Percentiles rank a stretch among this genome's conserved stretches.
phyloP scores from a whole-genome alignment of 1,139 yeast genomes.

The Protomyces lactucae-debilis region DNA sequence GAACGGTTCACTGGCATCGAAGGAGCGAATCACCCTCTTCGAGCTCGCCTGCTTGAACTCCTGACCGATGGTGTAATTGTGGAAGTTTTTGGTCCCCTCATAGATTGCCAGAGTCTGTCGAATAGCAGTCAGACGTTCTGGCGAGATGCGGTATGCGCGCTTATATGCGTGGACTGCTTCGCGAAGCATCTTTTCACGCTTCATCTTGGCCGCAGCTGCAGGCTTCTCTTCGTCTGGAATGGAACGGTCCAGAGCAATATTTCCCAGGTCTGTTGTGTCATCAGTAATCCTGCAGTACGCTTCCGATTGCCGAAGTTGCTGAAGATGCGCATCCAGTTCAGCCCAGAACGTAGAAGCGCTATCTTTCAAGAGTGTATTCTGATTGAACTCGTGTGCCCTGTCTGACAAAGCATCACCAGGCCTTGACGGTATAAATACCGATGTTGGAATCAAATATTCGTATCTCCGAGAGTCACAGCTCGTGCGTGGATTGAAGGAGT shows the following conservation, averaged over 20 bases:
- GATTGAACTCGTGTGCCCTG: slow-evolving; percentile 36
- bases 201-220: slow-evolving; percentile 27
- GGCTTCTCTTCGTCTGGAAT: slow-evolving; percentile 15
- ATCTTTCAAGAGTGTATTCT: not conserved
- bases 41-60: slow-evolving; percentile 82
- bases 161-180: slow-evolving; percentile 41
- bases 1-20: slow-evolving; percentile 84
- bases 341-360: slow-evolving; percentile 10
- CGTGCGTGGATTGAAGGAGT: slow-evolving; percentile 89
- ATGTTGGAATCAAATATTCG: slow-evolving; percentile 88
- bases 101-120: slow-evolving; percentile 67
- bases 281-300: slow-evolving; percentile 2
- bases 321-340: not conserved
- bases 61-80: slow-evolving; percentile 89
- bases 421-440: slow-evolving; percentile 79
- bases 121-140: slow-evolving; percentile 56
- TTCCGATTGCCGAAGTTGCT: not conserved
- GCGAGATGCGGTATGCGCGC: slow-evolving; percentile 61
- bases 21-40: slow-evolving; percentile 69
- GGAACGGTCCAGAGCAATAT: slow-evolving; percentile 4
- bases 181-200: slow-evolving; percentile 40
- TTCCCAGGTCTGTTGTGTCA: slow-evolving; percentile 6
- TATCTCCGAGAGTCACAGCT: slow-evolving; percentile 92
- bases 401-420: slow-evolving; percentile 66
- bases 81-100: slow-evolving; percentile 89